These are phyloP conservation scores for Fusarium sp. DNA, from an alignment of 2,329 filamentous ascomycete genomes.

Conservation along the genomic window DNA sequence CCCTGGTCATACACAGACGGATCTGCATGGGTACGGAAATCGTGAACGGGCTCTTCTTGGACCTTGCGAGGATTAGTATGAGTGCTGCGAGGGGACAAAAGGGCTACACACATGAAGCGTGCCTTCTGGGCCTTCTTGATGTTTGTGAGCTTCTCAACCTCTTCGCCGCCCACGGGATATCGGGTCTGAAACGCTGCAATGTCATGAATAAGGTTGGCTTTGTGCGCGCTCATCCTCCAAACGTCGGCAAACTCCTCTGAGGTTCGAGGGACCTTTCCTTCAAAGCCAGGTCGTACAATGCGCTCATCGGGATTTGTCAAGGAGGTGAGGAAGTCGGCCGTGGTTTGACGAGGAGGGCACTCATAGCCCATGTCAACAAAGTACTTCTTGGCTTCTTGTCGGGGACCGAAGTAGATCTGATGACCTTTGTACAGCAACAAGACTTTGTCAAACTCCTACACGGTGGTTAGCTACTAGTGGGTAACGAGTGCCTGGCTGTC, in stretches of 20 bases:
- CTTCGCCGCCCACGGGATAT: conserved; percentile 33
- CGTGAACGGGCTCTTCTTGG: conserved; percentile 53
- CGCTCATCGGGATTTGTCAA: conserved; percentile 55
- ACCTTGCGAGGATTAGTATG: conserved; percentile 5
- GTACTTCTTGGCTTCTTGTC: conserved; percentile 35
- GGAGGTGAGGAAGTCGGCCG: conserved; percentile 75
- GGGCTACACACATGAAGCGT: conserved; percentile 12
- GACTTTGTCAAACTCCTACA: conserved; percentile 70
- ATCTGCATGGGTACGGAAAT: conserved; percentile 61
- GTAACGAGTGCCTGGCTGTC: not conserved
- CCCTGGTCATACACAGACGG: conserved; percentile 52
- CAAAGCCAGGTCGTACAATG: conserved; percentile 46
- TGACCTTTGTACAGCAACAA: conserved; percentile 75
- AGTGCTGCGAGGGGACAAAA: not conserved
- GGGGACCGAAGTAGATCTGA: conserved; percentile 63
- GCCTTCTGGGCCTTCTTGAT: conserved; percentile 28
- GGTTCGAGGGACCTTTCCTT: conserved; percentile 47
- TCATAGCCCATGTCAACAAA: conserved; percentile 63
- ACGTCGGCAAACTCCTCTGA: conserved; percentile 50
- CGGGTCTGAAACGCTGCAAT: conserved; percentile 8
- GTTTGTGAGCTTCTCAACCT: not conserved
- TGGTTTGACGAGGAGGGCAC: conserved; percentile 66
- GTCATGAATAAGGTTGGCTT: conserved; percentile 30
- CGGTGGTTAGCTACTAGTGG: not conserved
- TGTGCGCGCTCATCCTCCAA: conserved; percentile 47